Evolutionary conservation across 345 rosid species (phyloP), one percentile per base, ranked within the genome.

Genomic region (Citrus cavaleriei): DNA sequence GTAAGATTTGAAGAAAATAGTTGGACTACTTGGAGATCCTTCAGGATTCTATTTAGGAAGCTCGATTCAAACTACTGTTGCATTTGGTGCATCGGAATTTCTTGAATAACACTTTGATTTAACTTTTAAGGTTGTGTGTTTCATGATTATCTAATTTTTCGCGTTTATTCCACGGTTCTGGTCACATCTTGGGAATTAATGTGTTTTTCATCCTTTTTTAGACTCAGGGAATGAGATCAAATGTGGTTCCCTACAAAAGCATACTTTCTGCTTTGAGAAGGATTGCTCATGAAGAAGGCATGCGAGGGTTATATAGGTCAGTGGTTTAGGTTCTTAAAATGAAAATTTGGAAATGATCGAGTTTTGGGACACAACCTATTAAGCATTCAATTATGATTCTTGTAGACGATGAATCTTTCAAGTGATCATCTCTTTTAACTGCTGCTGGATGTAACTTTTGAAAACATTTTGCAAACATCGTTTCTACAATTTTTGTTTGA

Each of bases 301-400:
- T 96, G 1, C 89, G 93, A 54, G 99, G 99, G 74, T 78, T 94
- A 68, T 96, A 96, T 81, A 94, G 99, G 99, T 96, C 63, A 42
- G 90, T 87, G 30, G 38, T 78, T 75, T 57, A 57, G 40, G 34
- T 70, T 21, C n/a, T 35, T 66, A 73, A 71, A 68, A 3, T 35
- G 55, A 55, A 27, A 75, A n/a, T 51, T 25, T 71, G 54, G 68
- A 32, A 24, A 32, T 49, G 10, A 7, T 37, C 7, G 8, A 18
- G 28, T 40, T 40, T 61, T 51, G 9, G 62, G 55, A 40, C 54
- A 35, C 21, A 5, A 30, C 59, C 40, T 37, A 25, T 71, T n/a
- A 35, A n/a, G 12, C 27, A 35, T 16, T 22, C 18, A 67, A 35
- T 12, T 34, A 22, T 10, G n/a, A 34, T 3, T 32, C 14, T 28